Evolutionary conservation across 208 protist genomes (phyloP).

Genomic region (Cochliopodium minus): DNA sequence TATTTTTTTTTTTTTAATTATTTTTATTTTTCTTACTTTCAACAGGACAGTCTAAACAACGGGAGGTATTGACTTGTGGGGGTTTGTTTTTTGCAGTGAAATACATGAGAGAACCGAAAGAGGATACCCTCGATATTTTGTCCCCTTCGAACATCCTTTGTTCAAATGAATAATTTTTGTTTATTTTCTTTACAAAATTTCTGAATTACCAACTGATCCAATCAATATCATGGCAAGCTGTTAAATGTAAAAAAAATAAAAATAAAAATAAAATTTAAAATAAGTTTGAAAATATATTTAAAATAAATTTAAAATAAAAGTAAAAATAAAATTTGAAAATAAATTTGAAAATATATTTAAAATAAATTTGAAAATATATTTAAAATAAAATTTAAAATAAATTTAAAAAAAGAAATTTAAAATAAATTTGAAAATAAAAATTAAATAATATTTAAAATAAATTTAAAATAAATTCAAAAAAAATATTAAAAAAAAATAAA

Average conservation of each 20-base stretch:
- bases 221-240: slow-evolving; percentile 8
- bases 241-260: slow-evolving; percentile 6
- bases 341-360: background rate
- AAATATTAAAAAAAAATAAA: slow-evolving; percentile 15
- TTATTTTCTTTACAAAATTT: background rate
- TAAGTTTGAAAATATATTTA: background rate
- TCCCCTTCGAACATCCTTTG: too few species aligned
- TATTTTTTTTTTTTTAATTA: too few species aligned
- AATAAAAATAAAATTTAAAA: background rate
- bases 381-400: slow-evolving; percentile 5
- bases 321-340: slow-evolving; percentile 3
- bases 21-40: background rate
- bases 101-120: background rate
- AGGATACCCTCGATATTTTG: background rate
- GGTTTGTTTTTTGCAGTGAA: background rate
- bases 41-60: background rate
- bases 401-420: slow-evolving; percentile 5
- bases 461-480: slow-evolving; percentile 10
- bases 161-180: too few species aligned
- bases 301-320: background rate
- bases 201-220: background rate
- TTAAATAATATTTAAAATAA: slow-evolving; percentile 13
- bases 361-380: slow-evolving; percentile 3
- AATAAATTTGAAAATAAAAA: slow-evolving; percentile 5
- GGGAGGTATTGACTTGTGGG: background rate